Evolutionary conservation across 73 alveolate genomes (phyloP), one percentile per base, ranked within the genome.

Genomic region (Stentor roeselii): DNA sequence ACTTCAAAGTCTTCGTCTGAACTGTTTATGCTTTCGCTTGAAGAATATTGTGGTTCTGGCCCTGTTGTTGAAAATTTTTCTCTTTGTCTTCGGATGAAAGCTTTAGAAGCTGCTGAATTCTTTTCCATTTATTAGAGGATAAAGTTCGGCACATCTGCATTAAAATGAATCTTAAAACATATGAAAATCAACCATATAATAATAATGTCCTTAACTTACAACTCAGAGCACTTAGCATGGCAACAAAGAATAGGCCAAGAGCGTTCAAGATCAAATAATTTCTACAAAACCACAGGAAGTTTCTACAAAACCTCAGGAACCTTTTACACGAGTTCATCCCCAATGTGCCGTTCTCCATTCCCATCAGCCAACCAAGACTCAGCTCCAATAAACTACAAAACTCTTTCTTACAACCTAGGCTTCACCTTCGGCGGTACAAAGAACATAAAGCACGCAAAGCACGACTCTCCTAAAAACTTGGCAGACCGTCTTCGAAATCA

Each of bases 211-310:
- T 32, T 67, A 21, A 30, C 50, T 11, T 67, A 67, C 42, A 36
- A 67, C 11, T 67, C 80, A 11, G 80, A 67, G 41, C 80, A 67
- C 37, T 40, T 67, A 27, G 80, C 80, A 14, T 67, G 80, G 80
- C 80, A 67, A 40, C 80, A 67, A 40, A 67, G 80, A 67, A 40
- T 67, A 0, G 34, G 34, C 1, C 80, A 67, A 67, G 80, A 67
- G 34, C 80, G 37, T 15, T 30, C 50, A n/a, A n/a, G 80, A 32
- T n/a, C 80, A 27, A 21, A 67, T 67, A 21, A 67, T 21, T 67
- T 67, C 37, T 58, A 58, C 2, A 58, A 58, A 21, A 58, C 74
- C 74, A 21, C 27, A 2, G 74, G 74, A 58, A 58, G 35, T 2
- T 58, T 58, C 74, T 67, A 50, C 21, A 50, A 50, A 21, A 50